These are phyloP conservation scores for Cryptococcus sp. DNA, from an alignment of 1,284 basidiomycete species.

Conservation along the genomic window DNA sequence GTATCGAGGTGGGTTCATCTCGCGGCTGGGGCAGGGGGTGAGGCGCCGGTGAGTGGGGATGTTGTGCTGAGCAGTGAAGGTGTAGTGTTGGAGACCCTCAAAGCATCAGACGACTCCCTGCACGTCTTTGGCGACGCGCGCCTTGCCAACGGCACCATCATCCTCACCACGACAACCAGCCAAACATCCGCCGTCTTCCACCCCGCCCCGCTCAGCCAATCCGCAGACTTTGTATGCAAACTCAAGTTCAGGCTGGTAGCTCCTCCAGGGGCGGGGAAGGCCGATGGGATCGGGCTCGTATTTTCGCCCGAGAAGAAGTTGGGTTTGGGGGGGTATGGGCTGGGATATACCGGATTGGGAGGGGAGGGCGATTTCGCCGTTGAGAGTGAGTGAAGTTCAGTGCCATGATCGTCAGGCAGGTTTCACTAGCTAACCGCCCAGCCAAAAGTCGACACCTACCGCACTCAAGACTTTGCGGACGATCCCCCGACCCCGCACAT, in stretches of 20 bases:
- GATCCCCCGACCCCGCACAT: slow-evolving; percentile 45
- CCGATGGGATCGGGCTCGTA: slow-evolving; percentile 40
- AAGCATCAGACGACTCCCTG: slow-evolving; percentile 1
- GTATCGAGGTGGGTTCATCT: slow-evolving; percentile 15
- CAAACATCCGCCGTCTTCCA: slow-evolving; percentile 32
- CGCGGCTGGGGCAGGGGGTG: too few relatives aligned
- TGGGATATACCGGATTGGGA: slow-evolving; percentile 42
- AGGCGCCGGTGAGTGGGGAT: too few relatives aligned
- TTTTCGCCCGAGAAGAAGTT: slow-evolving; percentile 18
- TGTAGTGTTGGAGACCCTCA: too few relatives aligned
- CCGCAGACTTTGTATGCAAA: slow-evolving; percentile 11
- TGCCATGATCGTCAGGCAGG: too few relatives aligned
- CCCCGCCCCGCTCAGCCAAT: slow-evolving; percentile 8
- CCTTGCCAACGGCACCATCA: slow-evolving; percentile 1
- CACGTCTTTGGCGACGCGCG: slow-evolving; percentile 20
- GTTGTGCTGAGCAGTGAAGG: too few relatives aligned
- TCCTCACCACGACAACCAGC: slow-evolving; percentile 22
- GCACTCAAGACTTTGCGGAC: slow-evolving; percentile 29
- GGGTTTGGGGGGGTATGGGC: slow-evolving; percentile 37
- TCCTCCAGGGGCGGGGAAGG: slow-evolving; percentile 23
- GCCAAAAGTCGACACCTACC: slow-evolving; percentile 29
- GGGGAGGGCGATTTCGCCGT: slow-evolving; percentile 37
- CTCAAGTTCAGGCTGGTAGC: slow-evolving; percentile 33
- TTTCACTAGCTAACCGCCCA: background rate
- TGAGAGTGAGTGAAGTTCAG: slow-evolving; percentile 40